Evolutionary conservation across 2,329 filamentous ascomycete species (phyloP).

Genomic region (Colletotrichum neosansevieriae): DNA sequence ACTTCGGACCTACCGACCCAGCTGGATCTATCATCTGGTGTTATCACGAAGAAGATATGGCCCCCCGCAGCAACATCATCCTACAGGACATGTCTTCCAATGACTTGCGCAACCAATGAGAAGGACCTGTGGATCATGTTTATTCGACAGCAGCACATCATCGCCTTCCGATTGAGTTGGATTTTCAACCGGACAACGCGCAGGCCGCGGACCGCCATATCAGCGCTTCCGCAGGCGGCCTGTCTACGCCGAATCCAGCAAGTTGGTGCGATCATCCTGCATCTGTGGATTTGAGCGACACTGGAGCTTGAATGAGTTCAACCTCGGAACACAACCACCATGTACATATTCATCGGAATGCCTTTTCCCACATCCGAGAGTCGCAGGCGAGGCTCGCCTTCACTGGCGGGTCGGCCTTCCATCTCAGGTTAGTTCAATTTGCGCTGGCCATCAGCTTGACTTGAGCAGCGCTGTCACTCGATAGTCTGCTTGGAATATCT

Average conservation of each 20-base stretch:
- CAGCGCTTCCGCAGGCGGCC: not conserved
- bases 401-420: slow-evolving; percentile 4
- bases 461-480: not conserved
- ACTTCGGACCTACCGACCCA: not conserved
- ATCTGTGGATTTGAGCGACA: not conserved
- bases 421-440: not conserved
- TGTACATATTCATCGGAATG: no score
- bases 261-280: not conserved
- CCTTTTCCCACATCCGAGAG: not conserved
- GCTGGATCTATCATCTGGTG: not conserved
- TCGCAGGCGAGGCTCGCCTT: not conserved
- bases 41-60: not conserved
- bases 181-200: not conserved
- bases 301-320: not conserved
- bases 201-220: slow-evolving; percentile 24
- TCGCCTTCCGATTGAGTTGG: not conserved
- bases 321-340: not conserved
- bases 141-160: not conserved
- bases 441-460: not conserved
- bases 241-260: not conserved
- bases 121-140: not conserved
- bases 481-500: not conserved
- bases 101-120: not conserved
- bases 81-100: not conserved
- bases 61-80: not conserved